These are phyloP conservation scores for Mimosa bimucronata DNA, from an alignment of 306 rosid genomes.

Conservation along the genomic window DNA sequence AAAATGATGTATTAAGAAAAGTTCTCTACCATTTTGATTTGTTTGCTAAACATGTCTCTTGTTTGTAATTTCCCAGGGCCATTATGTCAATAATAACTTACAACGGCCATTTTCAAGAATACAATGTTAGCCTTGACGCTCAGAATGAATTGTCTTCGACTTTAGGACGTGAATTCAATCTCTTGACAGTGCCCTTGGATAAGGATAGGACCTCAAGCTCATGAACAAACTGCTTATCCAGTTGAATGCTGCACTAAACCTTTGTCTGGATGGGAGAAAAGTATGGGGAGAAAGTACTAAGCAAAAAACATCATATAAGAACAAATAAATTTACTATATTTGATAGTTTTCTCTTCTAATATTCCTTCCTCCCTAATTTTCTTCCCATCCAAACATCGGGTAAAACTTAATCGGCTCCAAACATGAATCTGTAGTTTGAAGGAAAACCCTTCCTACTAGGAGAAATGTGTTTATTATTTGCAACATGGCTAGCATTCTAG, in stretches of 20 bases:
- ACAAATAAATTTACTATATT: no score
- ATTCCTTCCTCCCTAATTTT: no score
- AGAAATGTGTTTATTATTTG: not conserved
- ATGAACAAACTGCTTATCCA: slow-evolving; percentile 29
- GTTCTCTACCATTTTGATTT: not conserved
- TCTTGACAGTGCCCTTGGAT: slow-evolving; percentile 51
- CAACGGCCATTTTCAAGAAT: slow-evolving; percentile 80
- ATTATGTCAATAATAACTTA: slow-evolving; percentile 66
- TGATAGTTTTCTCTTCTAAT: no score
- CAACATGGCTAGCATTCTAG: not conserved
- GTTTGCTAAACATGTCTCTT: slow-evolving; percentile 31
- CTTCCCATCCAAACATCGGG: no score
- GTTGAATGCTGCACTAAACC: not conserved
- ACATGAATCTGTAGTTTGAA: slow-evolving; percentile 11
- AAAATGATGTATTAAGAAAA: not conserved
- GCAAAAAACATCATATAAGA: no score
- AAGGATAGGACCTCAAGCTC: slow-evolving; percentile 35
- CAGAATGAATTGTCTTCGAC: slow-evolving; percentile 69
- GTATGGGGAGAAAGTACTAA: no score
- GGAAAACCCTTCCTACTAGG: not conserved
- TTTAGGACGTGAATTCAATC: slow-evolving; percentile 73
- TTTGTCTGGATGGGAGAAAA: no score
- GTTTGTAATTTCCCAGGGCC: slow-evolving; percentile 59
- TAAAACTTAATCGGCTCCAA: not conserved
- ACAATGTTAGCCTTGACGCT: slow-evolving; percentile 60